Evolutionary conservation across 192 early-diverging fungal genomes (phyloP).

Genomic region (Backusella macrospora): DNA sequence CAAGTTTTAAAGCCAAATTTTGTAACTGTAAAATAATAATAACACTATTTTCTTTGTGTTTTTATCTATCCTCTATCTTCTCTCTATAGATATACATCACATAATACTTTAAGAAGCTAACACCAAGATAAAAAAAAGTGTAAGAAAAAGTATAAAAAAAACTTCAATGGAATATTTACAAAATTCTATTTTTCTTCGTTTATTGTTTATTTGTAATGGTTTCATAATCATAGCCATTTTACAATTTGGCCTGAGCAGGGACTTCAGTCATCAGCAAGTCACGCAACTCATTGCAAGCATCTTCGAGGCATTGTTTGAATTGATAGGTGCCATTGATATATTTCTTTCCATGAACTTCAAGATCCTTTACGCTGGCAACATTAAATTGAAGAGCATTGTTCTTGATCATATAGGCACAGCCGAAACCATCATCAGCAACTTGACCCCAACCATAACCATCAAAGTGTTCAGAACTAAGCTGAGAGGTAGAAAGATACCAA

Average conservation of each 20-base stretch:
- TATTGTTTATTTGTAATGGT: neutral
- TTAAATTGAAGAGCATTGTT: constrained; percentile 86
- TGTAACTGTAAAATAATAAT: too few species aligned
- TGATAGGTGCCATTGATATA: constrained; percentile 60
- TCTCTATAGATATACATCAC: too few species aligned
- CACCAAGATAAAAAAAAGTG: neutral
- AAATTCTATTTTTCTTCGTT: constrained; percentile 5
- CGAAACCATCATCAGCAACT: constrained; percentile 89
- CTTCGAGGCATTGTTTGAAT: constrained; percentile 81
- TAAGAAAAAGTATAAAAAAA: neutral
- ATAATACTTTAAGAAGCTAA: neutral
- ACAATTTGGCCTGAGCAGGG: constrained; percentile 70
- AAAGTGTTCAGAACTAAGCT: constrained; percentile 90
- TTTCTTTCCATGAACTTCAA: constrained; percentile 55
- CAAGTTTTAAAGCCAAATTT: too few species aligned
- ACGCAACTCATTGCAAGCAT: constrained; percentile 88
- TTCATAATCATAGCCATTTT: constrained; percentile 29
- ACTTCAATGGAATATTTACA: neutral
- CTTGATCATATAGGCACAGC: constrained; percentile 95
- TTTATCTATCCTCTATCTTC: too few species aligned
- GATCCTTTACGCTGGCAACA: constrained; percentile 69
- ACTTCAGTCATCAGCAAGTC: constrained; percentile 63
- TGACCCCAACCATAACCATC: constrained; percentile 91
- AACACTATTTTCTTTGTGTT: too few species aligned
- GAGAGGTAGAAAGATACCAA: constrained; percentile 93